Base-by-base conservation (phyloP, 345 rosid genomes). In the Gossypium mustelinum region DNA sequence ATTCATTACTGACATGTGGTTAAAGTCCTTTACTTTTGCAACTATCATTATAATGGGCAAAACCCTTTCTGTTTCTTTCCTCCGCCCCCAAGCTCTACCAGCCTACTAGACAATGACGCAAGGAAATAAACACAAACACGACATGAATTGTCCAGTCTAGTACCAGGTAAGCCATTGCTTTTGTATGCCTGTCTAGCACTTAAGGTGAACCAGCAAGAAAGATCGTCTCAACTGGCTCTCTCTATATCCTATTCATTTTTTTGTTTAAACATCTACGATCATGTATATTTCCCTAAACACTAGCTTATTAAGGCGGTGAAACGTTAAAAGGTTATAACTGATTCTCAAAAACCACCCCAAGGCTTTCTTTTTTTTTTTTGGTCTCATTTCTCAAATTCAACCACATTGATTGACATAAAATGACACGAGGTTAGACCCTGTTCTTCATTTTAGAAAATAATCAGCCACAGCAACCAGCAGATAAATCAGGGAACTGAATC, bases 21-120 rank as follows among this genome's bases (percentile, higher is more conserved):
- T 72, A 64, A 55, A 55, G 64, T 39, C 64, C 65, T 39, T 55
- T 56, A 18, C 48, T n/a, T 56, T 18, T n/a, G 59, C 64, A 71
- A 11, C 75, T 11, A 72, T 27, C 45, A 11, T 13, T 27, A 9
- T 55, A 2, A 18, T 3, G 12, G 18, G 18, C 11, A 9, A 14
- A 39, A 7, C 64, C 62, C 63, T 56, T 71, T 11, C 5, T 11
- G n/a, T 29, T n/a, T 55, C 48, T 20, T 39, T 34, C 18, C 4
- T 20, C 3, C 51, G 56, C 20, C 47, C 51, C 64, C 51, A 56
- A 72, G 52, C 65, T 56, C 34, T 57, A 57, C 62, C 11, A 57
- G 14, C 14, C 29, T 22, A 18, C 24, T 57, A 57, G 4, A 22
- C 1, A 57, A 57, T 10, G 14, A 57, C 7, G 22, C 25, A 9